Conservation (phyloP, 257 asterid species). For the Solanum virginianum region DNA sequence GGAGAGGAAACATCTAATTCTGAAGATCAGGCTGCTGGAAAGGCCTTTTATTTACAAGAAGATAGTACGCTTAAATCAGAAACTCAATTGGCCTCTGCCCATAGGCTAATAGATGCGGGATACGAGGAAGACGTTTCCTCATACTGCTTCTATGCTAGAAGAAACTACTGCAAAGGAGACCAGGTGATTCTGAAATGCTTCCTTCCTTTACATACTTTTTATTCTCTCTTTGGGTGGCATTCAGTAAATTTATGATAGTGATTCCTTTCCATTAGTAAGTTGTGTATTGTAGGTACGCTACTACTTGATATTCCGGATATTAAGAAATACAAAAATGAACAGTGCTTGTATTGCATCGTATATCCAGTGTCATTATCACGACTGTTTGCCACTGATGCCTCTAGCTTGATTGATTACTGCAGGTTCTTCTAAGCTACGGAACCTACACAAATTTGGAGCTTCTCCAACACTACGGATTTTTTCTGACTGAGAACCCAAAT, state of each 20-base stretch:
- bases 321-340: not conserved
- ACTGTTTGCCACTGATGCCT: not conserved
- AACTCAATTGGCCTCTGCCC: not conserved
- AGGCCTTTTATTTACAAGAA: slow-evolving; percentile 6
- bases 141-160: slow-evolving; percentile 72
- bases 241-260: not conserved
- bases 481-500: slow-evolving; percentile 60
- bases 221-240: not conserved
- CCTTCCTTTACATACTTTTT: not conserved
- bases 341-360: not conserved
- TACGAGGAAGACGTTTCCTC: slow-evolving; percentile 42
- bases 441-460: slow-evolving; percentile 89
- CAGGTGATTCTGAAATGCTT: slow-evolving; percentile 39
- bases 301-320: not conserved
- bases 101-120: slow-evolving; percentile 68
- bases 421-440: slow-evolving; percentile 96
- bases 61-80: not conserved
- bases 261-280: not conserved
- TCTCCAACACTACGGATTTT: slow-evolving; percentile 86
- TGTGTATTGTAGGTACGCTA: not conserved
- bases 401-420: not conserved
- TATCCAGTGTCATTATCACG: not conserved
- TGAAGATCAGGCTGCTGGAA: slow-evolving; percentile 3
- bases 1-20: slow-evolving; percentile 29
- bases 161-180: slow-evolving; percentile 62